A percentile compares a stretch with the other conserved stretches of the same genome.
These are phyloP conservation scores for Rhodosporidiobolus sp. DNA, from an alignment of 768 basidiomycete genomes.

Conservation along the genomic window DNA sequence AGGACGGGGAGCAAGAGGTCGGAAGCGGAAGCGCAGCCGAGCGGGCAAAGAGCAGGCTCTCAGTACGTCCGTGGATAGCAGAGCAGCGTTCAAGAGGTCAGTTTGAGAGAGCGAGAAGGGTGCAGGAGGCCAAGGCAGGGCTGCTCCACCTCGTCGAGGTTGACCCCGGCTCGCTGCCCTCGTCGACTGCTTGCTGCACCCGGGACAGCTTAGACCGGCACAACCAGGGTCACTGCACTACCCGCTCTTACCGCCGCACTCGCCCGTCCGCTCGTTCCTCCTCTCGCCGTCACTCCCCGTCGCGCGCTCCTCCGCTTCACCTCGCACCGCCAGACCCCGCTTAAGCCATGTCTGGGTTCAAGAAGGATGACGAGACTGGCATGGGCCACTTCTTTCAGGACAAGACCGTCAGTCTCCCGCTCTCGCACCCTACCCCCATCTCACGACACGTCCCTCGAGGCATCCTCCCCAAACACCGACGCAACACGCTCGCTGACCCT, in stretches of 20 bases:
- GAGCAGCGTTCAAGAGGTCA: not conserved
- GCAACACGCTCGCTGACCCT: not conserved
- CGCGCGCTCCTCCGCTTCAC: not conserved
- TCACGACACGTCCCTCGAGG: slow-evolving; percentile 11
- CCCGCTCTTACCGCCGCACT: no score
- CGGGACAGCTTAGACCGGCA: not conserved
- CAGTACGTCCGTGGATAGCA: not conserved
- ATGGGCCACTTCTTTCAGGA: slow-evolving; percentile 74
- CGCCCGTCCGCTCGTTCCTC: no score
- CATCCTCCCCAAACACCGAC: not conserved
- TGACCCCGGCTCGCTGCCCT: no score
- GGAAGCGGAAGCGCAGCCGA: no score
- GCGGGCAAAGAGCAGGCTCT: not conserved
- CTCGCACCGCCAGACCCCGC: not conserved
- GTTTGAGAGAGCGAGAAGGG: not conserved
- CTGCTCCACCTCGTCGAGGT: not conserved
- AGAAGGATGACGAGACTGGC: slow-evolving; percentile 92
- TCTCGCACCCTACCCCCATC: no score
- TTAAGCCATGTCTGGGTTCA: slow-evolving; percentile 63
- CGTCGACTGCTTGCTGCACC: not conserved
- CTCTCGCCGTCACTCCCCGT: not conserved
- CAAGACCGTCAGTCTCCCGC: slow-evolving; percentile 37
- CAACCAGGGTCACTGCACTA: no score
- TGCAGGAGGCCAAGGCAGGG: not conserved
- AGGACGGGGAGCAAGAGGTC: no score